Percentiles rank a stretch among this genome's conserved stretches.
Evolutionary conservation across 257 asterid species (phyloP).

Genomic region (Primulina tabacum): DNA sequence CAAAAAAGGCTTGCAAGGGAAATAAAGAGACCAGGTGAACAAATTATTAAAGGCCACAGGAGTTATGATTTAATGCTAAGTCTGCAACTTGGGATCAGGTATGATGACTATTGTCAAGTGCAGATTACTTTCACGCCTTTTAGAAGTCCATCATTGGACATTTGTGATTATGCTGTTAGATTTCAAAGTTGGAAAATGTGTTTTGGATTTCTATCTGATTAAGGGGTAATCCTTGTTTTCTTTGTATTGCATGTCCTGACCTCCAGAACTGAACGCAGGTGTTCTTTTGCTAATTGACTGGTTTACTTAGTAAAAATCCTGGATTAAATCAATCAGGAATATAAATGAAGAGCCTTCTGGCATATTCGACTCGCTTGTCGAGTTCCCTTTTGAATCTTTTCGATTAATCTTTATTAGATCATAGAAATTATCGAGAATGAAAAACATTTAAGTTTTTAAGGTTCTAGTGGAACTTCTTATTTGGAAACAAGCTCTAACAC

Average conservation of each 20-base stretch:
- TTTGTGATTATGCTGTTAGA: not conserved
- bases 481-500: not conserved
- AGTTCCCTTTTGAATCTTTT: no score
- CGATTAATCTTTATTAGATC: no score
- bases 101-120: conserved; percentile 15
- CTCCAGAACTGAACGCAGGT: not conserved
- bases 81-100: conserved; percentile 99
- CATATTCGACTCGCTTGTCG: no score
- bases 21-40: conserved; percentile 86
- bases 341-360: no score
- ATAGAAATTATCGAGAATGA: not conserved
- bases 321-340: no score
- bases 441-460: not conserved
- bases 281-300: not conserved
- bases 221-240: not conserved
- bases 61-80: conserved; percentile 97
- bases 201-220: not conserved
- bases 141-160: not conserved
- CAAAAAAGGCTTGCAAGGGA: conserved; percentile 68
- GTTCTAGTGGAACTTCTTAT: not conserved
- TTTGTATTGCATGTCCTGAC: not conserved
- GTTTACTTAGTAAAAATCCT: not conserved
- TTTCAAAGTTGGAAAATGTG: not conserved
- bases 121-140: not conserved
- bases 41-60: conserved; percentile 92